Conservation (phyloP, 192 early-diverging fungal species). For the Rhizophagus sp. region DNA sequence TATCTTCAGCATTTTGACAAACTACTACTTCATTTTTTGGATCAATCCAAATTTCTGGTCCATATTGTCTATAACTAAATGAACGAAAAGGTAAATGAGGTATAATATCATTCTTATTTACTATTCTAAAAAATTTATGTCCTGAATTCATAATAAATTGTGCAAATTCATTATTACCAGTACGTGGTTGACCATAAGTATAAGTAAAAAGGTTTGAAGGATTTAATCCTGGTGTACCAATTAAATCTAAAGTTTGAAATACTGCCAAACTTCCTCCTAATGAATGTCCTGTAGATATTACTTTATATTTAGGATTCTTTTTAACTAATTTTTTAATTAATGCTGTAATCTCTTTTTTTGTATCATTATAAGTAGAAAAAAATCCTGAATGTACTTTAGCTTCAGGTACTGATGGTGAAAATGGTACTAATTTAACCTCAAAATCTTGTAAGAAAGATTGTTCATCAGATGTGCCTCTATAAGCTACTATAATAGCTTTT, state of each 20-base stretch:
- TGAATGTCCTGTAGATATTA: conserved; percentile 2
- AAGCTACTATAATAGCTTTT: conserved; percentile 11
- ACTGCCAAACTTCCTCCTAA: conserved; percentile 14
- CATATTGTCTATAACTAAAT: neutral
- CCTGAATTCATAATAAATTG: neutral
- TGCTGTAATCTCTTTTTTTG: neutral
- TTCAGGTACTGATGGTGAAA: neutral
- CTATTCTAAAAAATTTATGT: conserved; percentile 1
- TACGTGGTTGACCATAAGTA: conserved; percentile 11
- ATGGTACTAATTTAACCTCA: neutral
- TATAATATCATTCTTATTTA: conserved; percentile 9
- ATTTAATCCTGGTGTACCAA: neutral
- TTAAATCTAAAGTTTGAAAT: conserved; percentile 16
- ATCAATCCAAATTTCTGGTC: conserved; percentile 16
- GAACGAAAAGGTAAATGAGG: neutral
- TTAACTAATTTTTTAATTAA: neutral
- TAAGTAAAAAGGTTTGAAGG: conserved; percentile 11
- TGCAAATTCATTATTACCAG: neutral
- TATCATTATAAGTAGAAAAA: conserved; percentile 6
- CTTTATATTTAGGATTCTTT: conserved; percentile 4
- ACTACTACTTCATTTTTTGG: neutral
- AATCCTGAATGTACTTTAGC: conserved; percentile 17
- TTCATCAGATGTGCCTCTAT: conserved; percentile 1
- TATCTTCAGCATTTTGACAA: neutral
- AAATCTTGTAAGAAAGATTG: neutral